Percentiles rank a stretch among this genome's conserved stretches.
phyloP scores from a whole-genome alignment of 176 grass and related monocot genomes.

The Eleusine coracana region DNA sequence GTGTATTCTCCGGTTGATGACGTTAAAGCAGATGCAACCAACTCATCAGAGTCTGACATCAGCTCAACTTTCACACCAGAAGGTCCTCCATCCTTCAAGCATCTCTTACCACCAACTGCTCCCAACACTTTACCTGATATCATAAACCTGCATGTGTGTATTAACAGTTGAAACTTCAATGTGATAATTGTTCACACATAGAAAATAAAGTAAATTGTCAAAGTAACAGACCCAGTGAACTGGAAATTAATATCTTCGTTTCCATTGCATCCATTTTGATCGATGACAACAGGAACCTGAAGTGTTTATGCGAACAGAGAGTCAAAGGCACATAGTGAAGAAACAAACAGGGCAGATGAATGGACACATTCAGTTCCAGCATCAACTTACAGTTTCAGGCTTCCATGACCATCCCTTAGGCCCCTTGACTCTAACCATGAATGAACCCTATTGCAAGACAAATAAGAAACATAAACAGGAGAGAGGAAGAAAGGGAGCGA shows the following conservation, averaged over 20 bases:
- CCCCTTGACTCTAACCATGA: conserved; percentile 91
- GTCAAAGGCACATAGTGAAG: not conserved
- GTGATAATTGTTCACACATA: conserved; percentile 11
- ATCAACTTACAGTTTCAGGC: conserved; percentile 66
- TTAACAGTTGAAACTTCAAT: conserved; percentile 35
- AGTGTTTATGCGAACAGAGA: conserved; percentile 35
- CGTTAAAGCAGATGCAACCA: conserved; percentile 72
- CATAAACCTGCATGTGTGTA: conserved; percentile 61
- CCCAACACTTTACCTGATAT: conserved; percentile 79
- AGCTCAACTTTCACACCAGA: conserved; percentile 90
- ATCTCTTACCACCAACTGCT: conserved; percentile 72
- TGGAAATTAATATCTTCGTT: conserved; percentile 96
- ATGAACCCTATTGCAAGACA: conserved; percentile 66
- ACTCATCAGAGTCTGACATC: conserved; percentile 61
- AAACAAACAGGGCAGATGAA: conserved; percentile 17
- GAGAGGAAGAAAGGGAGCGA: not conserved
- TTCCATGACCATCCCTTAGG: conserved; percentile 94
- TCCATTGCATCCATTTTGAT: conserved; percentile 82
- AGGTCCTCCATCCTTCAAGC: conserved; percentile 76
- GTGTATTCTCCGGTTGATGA: conserved; percentile 74
- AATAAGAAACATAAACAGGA: conserved; percentile 27
- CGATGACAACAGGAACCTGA: conserved; percentile 71
- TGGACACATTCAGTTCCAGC: not conserved
- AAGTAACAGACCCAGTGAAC: conserved; percentile 77
- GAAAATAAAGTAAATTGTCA: conserved; percentile 16